Base-by-base conservation (phyloP, 2,329 filamentous ascomycete genomes). In the Diplodia intermedia region DNA sequence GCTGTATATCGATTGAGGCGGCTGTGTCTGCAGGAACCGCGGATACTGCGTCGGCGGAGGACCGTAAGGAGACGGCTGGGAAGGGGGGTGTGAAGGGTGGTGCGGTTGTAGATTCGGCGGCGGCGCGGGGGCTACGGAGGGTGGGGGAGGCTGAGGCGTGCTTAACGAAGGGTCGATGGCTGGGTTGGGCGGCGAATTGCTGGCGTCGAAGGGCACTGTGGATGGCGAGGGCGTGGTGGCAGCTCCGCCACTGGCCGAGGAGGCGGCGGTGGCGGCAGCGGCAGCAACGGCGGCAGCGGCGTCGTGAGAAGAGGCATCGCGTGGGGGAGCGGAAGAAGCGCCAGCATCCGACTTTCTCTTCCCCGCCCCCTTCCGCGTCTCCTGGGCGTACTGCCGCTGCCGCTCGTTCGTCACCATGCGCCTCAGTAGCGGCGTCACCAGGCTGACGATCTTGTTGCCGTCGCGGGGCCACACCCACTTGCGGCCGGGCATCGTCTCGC, bases 391-490 rank as follows among this genome's bases (percentile, higher is more conserved):
- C 72, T 85, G 80, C 47, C 86, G 79, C 72, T 88, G 86, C 29
- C 86, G 79, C 73, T 88, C 86, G 69, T 88, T 88, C 18, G 85
- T 87, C 14, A 88, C 85, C 85, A 88, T 87, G 29, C 86, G 79
- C 68, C 86, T 77, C 69, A 88, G 77, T 55, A 88, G 74, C 14
- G 85, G 86, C 69, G 85, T 87, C n/a, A 86, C 82, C 26, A 86
- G 76, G n/a, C 82, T 80, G 50, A 88, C 84, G 61, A 88, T 85
- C 69, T 83, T 83, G 67, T 85, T 84, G 61, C 82, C 81, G 70
- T 88, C 85, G 56, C 79, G 78, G 3, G 86, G 86, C 86, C 86
- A 88, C 15, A 84, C 75, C 66, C 85, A 78, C 8, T 80, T 80
- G 26, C 67, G 36, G 7, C 62, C 67, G 71, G 76, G 69, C 80